phyloP scores from a whole-genome alignment of 2,329 filamentous ascomycete species.

The Trichoderma aggressivum region DNA sequence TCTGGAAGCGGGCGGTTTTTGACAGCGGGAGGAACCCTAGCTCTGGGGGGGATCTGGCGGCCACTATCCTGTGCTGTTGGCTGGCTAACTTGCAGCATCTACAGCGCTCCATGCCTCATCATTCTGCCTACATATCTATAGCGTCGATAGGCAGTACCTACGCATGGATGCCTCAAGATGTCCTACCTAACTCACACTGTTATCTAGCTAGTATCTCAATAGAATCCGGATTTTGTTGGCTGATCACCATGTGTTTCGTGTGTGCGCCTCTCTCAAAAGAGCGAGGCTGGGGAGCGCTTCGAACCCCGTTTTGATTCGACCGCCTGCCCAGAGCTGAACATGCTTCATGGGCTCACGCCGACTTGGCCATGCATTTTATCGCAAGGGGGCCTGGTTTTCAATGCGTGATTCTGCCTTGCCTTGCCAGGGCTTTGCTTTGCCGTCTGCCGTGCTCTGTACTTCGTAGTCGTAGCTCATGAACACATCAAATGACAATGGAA shows the following conservation, averaged over 20 bases:
- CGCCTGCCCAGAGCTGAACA: neutral
- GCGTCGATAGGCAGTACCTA: neutral
- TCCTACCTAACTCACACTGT: neutral
- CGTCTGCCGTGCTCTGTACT: neutral
- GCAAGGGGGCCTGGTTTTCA: neutral
- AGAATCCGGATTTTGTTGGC: neutral
- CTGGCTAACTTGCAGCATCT: neutral
- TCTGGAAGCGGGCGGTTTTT: neutral
- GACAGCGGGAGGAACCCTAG: neutral
- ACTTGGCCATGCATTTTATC: neutral
- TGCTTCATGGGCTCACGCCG: neutral
- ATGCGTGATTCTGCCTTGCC: neutral
- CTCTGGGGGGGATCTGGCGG: neutral
- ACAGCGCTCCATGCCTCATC: neutral
- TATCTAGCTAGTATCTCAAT: neutral
- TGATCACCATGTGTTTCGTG: neutral
- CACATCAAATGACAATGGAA: too few relatives aligned
- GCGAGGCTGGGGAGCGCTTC: slow-evolving; percentile 5
- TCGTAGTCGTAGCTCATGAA: neutral
- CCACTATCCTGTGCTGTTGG: neutral
- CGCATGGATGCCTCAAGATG: neutral
- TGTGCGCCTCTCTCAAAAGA: neutral
- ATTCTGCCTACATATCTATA: neutral
- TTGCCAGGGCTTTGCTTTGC: neutral
- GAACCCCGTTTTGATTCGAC: neutral